Evolutionary conservation across 177 flowering plant species (phyloP).

Genomic region (Vitis hybrid): DNA sequence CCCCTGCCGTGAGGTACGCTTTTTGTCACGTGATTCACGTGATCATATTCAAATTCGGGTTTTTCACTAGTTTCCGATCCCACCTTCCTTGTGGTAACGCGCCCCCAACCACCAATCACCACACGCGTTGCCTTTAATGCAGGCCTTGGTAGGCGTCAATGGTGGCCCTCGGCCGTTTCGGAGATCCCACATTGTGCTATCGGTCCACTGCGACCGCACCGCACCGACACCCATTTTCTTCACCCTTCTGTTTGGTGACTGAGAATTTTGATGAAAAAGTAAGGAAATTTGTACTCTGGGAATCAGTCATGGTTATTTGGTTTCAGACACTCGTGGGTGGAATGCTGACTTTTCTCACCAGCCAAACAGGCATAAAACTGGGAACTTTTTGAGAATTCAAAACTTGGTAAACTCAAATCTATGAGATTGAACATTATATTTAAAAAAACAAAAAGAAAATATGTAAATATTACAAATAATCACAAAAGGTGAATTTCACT

Average conservation of each 20-base stretch:
- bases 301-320: no score
- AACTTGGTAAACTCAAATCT: not conserved
- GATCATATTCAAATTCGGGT: not conserved
- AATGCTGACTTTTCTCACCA: slow-evolving; percentile 1
- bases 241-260: slow-evolving; percentile 12
- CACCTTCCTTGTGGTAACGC: not conserved
- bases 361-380: slow-evolving; percentile 10
- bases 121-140: not conserved
- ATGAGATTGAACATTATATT: not conserved
- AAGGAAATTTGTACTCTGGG: no score
- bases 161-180: no score
- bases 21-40: slow-evolving; percentile 18
- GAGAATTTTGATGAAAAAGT: not conserved
- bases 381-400: not conserved
- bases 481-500: not conserved
- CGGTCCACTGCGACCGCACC: slow-evolving; percentile 10
- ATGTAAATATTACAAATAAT: not conserved
- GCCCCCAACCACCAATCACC: not conserved
- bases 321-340: no score
- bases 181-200: no score
- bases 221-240: slow-evolving; percentile 38
- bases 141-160: no score
- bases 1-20: slow-evolving; percentile 8
- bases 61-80: not conserved
- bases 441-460: not conserved